Evolutionary conservation across 164 flowering plant species (phyloP), one percentile per base, ranked within the genome.

Genomic region (Umbellularia californica): DNA sequence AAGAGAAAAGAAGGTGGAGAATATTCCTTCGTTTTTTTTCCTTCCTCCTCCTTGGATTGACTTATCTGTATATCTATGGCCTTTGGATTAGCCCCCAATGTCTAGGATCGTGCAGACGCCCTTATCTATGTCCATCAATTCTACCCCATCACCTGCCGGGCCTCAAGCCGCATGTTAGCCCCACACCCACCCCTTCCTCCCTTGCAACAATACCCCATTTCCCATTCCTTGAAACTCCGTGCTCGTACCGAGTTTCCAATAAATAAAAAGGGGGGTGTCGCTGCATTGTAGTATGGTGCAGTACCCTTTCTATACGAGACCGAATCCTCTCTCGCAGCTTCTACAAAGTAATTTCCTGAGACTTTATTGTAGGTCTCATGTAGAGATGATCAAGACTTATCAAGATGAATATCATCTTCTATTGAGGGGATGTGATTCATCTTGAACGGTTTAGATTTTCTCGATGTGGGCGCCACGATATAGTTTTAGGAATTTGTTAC

Each of bases 51-150:
- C 35, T 30, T 30, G 6, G 35, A 30, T 4, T 30, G 35, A 30
- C 35, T 30, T 30, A 30, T 30, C 35, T 30, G 0, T 30, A 30
- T 30, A 30, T 30, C 5, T 30, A 30, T 30, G 35, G 35, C 60
- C 73, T 75, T 2, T 70, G 77, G 77, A 74, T 78, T 69, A 67
- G 74, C 5, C 35, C 35, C 5, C 74, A 65, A 74, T 82, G 86
- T 82, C 87, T 78, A 78, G 81, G 80, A 78, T 83, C 78, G 65
- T 81, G 87, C 70, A 78, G 87, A 81, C 89, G 85, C 17, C 65
- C 33, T 62, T 73, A 74, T 78, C 27, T 1, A 52, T 55, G 64
- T 4, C 6, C 13, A 66, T 28, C 25, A 58, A 1, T 50, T 20
- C 23, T 33, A 23, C 77, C 58, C 58, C 41, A 58, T 69, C 72